Base-by-base conservation (phyloP, 352 stramenopile genomes). In the Phytophthora europaea region DNA sequence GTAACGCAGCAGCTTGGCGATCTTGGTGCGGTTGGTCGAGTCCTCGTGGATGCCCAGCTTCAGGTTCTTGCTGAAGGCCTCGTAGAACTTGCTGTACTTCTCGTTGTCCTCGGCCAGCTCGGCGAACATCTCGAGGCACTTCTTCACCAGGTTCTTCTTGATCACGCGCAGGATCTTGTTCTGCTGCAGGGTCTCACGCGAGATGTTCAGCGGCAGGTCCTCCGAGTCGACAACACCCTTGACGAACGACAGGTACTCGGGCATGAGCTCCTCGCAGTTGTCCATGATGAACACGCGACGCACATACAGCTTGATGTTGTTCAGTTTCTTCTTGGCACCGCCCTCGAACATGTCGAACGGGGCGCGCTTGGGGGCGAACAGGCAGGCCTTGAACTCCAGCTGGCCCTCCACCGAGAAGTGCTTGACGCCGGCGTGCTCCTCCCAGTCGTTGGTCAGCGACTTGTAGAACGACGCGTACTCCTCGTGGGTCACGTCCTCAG, bases 381-480 rank as follows among this genome's bases (percentile, higher is more conserved):
- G 87, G 18, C 99, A 97, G 26, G 98, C 97, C 76, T 97, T 97
- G 93, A 99, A 99, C 84, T 99, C 98, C 22, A 99, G 89, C 86
- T 99, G 98, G 70, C 98, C 98, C 77, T 99, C 98, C 51, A 99
- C 98, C 60, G 92, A 99, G 80, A 99, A 99, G 92, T 99, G 98
- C 94, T 99, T 99, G 23, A 99, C 97, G 4, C 87, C 94, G 22
- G 93, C 91, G 80, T 99, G 96, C 76, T 99, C 97, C 88, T 99
- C 98, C 98, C 98, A 99, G 85, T 99, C 98, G 85, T 99, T 99
- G 48, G 96, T 99, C 51, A 99, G 82, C 72, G 95, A 98, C 94
- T 99, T 99, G 98, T 99, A 99, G 90, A 99, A 99, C 40, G 97
- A 89, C 52, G 97, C 97, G 79, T 99, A 99, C 86, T 99, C 98